Percentiles rank a stretch among this genome's conserved stretches.
Evolutionary conservation across 129 eudicot species (phyloP).

Genomic region (Oenanthe sinensis): DNA sequence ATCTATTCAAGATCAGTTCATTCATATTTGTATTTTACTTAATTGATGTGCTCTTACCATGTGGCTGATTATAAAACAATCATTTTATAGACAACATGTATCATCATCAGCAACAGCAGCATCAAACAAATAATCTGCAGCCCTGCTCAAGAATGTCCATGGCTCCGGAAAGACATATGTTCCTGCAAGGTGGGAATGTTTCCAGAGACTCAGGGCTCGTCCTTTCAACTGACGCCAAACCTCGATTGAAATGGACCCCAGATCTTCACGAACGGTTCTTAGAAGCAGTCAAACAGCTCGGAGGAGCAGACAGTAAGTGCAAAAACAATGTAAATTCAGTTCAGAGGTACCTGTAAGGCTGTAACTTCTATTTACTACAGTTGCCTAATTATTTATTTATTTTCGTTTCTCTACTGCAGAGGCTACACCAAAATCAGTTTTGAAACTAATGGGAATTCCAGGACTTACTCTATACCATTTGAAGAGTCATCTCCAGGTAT

Average conservation of each 20-base stretch:
- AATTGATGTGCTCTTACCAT: constrained; percentile 8
- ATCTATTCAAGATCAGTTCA: constrained; percentile 16
- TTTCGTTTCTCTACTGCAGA: constrained; percentile 38
- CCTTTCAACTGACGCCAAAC: constrained; percentile 95
- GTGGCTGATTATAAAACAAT: constrained; percentile 22
- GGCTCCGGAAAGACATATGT: constrained; percentile 61
- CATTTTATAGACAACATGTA: constrained; percentile 37
- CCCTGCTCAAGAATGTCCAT: constrained; percentile 51
- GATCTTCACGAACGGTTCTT: constrained; percentile 86
- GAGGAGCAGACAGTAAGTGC: constrained; percentile 91
- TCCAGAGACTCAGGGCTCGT: constrained; percentile 61
- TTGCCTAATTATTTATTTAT: constrained; percentile 13
- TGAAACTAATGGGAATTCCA: constrained; percentile 91
- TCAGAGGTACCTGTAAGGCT: background rate
- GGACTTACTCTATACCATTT: constrained; percentile 91
- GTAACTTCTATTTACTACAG: background rate
- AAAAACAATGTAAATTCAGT: constrained; percentile 3
- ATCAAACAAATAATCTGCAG: constrained; percentile 56
- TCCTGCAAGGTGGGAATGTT: constrained; percentile 56
- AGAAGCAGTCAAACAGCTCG: constrained; percentile 90
- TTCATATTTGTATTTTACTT: background rate
- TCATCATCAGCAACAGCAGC: constrained; percentile 36
- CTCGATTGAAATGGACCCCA: constrained; percentile 93
- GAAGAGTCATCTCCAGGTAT: constrained; percentile 97
- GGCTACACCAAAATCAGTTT: constrained; percentile 95